Conservation (phyloP, 805 yeast genomes). For the Schizosaccharomyces lindneri region DNA sequence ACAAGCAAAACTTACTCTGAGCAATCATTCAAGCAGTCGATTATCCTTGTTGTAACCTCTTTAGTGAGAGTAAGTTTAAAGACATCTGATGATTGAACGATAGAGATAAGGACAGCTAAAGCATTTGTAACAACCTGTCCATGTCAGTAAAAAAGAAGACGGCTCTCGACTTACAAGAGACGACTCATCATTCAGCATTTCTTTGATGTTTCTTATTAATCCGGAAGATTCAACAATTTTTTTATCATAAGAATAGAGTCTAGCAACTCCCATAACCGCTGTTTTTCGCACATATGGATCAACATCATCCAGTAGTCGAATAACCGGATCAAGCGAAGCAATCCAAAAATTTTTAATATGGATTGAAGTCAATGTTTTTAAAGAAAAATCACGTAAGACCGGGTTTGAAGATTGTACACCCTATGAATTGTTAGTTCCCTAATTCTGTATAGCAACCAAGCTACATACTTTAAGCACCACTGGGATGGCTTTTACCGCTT, state of each 20-base stretch:
- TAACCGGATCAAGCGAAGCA: slow-evolving; percentile 19
- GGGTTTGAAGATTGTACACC: slow-evolving; percentile 31
- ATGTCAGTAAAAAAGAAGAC: background rate
- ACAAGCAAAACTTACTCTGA: slow-evolving; percentile 13
- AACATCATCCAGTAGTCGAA: slow-evolving; percentile 20
- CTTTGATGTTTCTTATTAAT: slow-evolving; percentile 26
- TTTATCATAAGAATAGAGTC: slow-evolving; percentile 33
- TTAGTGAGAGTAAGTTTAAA: slow-evolving; percentile 30
- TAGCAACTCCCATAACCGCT: slow-evolving; percentile 46
- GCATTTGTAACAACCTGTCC: slow-evolving; percentile 39
- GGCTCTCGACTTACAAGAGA: slow-evolving; percentile 14
- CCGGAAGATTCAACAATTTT: slow-evolving; percentile 19
- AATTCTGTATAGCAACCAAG: background rate
- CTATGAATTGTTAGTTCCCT: slow-evolving; percentile 6
- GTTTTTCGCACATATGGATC: slow-evolving; percentile 41
- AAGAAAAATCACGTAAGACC: slow-evolving; percentile 29
- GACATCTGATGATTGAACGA: slow-evolving; percentile 31
- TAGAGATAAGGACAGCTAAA: slow-evolving; percentile 36
- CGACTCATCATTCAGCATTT: slow-evolving; percentile 28
- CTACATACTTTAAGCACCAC: slow-evolving; percentile 15
- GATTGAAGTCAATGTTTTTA: slow-evolving; percentile 39
- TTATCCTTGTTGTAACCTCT: slow-evolving; percentile 21
- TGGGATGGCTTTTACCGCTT: slow-evolving; percentile 31
- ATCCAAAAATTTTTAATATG: slow-evolving; percentile 27
- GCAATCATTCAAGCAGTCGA: slow-evolving; percentile 19